Evolutionary conservation across 192 early-diverging fungal genomes (phyloP).

Genomic region (Coemansia sp.): DNA sequence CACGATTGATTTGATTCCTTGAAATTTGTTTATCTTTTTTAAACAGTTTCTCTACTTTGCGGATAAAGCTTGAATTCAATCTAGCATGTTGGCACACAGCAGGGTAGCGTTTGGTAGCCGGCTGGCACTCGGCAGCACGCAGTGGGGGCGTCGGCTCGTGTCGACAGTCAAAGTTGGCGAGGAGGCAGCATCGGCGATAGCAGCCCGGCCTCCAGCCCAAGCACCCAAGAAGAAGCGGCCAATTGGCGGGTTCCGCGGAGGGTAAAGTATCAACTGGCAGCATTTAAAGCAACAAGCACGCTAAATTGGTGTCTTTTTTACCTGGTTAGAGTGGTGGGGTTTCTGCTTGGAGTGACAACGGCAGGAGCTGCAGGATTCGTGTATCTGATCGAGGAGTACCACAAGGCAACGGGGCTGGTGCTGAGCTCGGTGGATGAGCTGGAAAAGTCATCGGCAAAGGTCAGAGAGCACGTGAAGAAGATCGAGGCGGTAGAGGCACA

Average conservation of each 20-base stretch:
- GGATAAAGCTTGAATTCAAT: neutral
- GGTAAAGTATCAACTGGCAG: conserved; percentile 30
- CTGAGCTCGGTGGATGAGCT: conserved; percentile 77
- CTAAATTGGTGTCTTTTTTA: too few relatives aligned
- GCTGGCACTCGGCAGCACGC: conserved; percentile 5
- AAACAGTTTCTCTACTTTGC: neutral
- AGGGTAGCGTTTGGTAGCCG: conserved; percentile 1
- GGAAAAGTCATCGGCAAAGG: conserved; percentile 72
- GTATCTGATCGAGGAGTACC: conserved; percentile 85
- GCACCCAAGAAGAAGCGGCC: conserved; percentile 57
- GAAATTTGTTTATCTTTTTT: too few relatives aligned
- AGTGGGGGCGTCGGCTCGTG: conserved; percentile 37
- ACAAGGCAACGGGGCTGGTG: conserved; percentile 65
- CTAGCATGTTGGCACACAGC: conserved; percentile 13
- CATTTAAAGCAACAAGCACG: too few relatives aligned
- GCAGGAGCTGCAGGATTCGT: conserved; percentile 76
- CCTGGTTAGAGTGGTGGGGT: conserved; percentile 78
- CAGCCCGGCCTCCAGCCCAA: conserved; percentile 27
- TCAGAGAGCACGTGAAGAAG: conserved; percentile 70
- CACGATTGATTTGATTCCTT: too few relatives aligned
- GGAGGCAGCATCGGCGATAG: conserved; percentile 8
- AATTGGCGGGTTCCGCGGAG: conserved; percentile 64
- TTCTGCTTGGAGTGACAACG: conserved; percentile 71
- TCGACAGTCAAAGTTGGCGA: conserved; percentile 49
- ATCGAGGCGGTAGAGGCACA: conserved; percentile 74